Percentiles rank a stretch among this genome's conserved stretches.
Evolutionary conservation across 805 yeast genomes (phyloP).

Genomic region (Candida methanosorbosa): DNA sequence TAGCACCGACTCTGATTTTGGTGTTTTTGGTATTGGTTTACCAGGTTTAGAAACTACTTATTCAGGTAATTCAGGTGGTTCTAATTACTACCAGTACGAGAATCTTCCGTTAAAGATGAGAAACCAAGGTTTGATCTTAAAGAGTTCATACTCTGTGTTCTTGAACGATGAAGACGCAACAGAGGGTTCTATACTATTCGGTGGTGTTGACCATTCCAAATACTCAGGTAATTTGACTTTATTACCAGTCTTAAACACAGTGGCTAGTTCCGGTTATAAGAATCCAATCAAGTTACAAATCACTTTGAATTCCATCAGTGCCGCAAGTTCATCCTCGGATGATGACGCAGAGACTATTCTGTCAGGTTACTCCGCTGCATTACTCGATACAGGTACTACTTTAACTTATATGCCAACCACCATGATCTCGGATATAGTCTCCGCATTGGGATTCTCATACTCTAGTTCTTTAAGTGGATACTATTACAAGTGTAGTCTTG

Average conservation of each 20-base stretch:
- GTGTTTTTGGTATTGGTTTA: constrained; percentile 72
- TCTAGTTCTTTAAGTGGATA: constrained; percentile 35
- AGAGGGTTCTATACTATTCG: constrained; percentile 56
- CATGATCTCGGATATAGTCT: constrained; percentile 16
- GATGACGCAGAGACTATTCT: constrained; percentile 16
- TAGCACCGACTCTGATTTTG: constrained; percentile 50
- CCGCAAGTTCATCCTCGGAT: constrained; percentile 10
- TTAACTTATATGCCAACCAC: constrained; percentile 34
- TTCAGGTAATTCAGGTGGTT: constrained; percentile 14
- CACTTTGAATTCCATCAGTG: constrained; percentile 32
- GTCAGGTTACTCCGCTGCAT: constrained; percentile 26
- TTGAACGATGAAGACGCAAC: constrained; percentile 34
- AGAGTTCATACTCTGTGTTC: constrained; percentile 54
- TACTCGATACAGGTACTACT: constrained; percentile 55
- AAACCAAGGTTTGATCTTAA: constrained; percentile 45
- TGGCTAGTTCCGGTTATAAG: constrained; percentile 21
- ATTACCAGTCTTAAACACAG: constrained; percentile 42
- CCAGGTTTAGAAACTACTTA: constrained; percentile 60
- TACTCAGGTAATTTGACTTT: constrained; percentile 42
- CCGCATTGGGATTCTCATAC: constrained; percentile 33
- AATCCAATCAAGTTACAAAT: constrained; percentile 40
- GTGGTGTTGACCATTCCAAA: constrained; percentile 62
- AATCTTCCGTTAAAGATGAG: constrained; percentile 62
- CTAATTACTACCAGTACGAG: constrained; percentile 35
- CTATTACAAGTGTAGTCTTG: constrained; percentile 31